phyloP scores from a whole-genome alignment of 2,329 filamentous ascomycete species.

The Lachnellula hyalina region DNA sequence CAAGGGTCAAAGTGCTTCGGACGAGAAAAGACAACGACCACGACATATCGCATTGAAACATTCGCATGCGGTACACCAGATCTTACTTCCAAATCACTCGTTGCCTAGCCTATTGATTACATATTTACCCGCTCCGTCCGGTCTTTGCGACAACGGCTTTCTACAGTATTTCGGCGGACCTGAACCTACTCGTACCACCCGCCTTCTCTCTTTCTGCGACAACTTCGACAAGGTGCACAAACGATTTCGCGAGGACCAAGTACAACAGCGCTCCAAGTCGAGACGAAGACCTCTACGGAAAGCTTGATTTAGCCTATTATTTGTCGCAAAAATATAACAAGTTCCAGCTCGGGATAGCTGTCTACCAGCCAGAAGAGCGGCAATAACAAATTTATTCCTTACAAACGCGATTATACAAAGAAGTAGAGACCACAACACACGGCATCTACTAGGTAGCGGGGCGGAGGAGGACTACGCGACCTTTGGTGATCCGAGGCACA shows the following conservation, averaged over 20 bases:
- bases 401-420: slow-evolving; percentile 1
- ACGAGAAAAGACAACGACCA: slow-evolving; percentile 2
- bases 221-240: slow-evolving; percentile 16
- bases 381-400: not conserved
- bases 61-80: slow-evolving; percentile 14
- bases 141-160: slow-evolving; percentile 3
- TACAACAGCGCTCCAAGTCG: not conserved
- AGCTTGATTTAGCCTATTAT: slow-evolving; percentile 24
- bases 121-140: not conserved
- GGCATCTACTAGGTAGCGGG: slow-evolving; percentile 42
- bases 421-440: slow-evolving; percentile 19
- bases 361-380: not conserved
- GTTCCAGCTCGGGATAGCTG: not conserved
- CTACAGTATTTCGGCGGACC: slow-evolving; percentile 17
- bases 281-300: slow-evolving; percentile 1
- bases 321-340: slow-evolving; percentile 10
- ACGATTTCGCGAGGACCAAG: not conserved
- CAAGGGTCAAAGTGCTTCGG: slow-evolving; percentile 12
- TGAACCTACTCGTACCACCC: slow-evolving; percentile 13
- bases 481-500: slow-evolving; percentile 26
- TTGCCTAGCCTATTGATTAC: slow-evolving; percentile 11
- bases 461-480: slow-evolving; percentile 29
- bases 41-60: slow-evolving; percentile 8
- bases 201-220: slow-evolving; percentile 5
- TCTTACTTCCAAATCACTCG: not conserved